phyloP scores from a whole-genome alignment of 2,329 filamentous ascomycete genomes.

The Septoria petroselini region DNA sequence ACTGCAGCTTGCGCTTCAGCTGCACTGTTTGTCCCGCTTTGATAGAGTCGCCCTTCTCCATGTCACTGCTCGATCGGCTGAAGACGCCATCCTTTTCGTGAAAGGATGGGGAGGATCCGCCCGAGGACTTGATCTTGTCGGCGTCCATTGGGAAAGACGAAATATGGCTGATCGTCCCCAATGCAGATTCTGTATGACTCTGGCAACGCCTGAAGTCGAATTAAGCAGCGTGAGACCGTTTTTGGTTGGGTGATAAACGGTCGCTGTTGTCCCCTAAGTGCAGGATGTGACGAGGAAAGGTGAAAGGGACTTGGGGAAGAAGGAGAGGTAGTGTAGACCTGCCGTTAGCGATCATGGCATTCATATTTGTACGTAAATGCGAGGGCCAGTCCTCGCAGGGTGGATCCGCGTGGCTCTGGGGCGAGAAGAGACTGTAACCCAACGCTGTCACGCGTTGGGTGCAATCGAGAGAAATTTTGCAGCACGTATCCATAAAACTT shows the following conservation, averaged over 20 bases:
- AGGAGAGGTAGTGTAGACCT: conserved; percentile 12
- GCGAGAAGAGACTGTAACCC: conserved; percentile 9
- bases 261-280: conserved; percentile 6
- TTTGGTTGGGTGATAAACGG: background rate
- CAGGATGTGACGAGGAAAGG: conserved; percentile 10
- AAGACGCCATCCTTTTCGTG: conserved; percentile 15
- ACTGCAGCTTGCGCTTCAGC: conserved; percentile 37
- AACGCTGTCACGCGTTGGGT: conserved; percentile 17
- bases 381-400: conserved; percentile 2
- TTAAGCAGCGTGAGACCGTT: conserved; percentile 6
- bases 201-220: conserved; percentile 1
- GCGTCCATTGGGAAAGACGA: background rate
- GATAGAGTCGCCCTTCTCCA: conserved; percentile 22
- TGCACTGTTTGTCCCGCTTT: conserved; percentile 34
- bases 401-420: conserved; percentile 1
- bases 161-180: background rate
- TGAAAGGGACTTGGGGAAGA: background rate
- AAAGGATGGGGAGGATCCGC: conserved; percentile 2
- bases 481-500: conserved; percentile 10
- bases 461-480: conserved; percentile 14
- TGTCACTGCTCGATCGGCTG: conserved; percentile 17
- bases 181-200: background rate
- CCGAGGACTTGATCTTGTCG: conserved; percentile 20
- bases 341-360: conserved; percentile 14
- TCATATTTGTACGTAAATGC: conserved; percentile 11